A percentile compares a stretch with the other conserved stretches of the same genome.
phyloP scores from a whole-genome alignment of 306 rosid species.

The Begonia loranthoides region DNA sequence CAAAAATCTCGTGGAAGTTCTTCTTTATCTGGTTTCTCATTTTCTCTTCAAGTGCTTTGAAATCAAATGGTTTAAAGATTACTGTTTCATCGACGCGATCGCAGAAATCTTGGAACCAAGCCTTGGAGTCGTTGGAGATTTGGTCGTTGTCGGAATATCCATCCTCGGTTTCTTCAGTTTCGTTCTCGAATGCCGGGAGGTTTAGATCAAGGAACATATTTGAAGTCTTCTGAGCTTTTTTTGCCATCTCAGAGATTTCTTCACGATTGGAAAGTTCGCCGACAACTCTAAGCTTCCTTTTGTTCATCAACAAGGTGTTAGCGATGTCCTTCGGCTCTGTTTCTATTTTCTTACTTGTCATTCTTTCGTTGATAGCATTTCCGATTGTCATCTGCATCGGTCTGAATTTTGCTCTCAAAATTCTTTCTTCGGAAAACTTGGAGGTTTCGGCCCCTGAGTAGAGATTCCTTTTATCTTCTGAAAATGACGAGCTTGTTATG shows the following conservation, averaged over 20 bases:
- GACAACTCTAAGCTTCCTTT: constrained; percentile 52
- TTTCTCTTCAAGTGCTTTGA: constrained; percentile 48
- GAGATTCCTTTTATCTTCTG: constrained; percentile 11
- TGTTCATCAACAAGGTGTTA: constrained; percentile 32
- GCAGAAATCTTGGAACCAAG: constrained; percentile 58
- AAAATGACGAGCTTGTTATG: constrained; percentile 29
- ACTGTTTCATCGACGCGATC: constrained; percentile 46
- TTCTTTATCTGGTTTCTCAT: constrained; percentile 28
- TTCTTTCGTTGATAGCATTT: constrained; percentile 17
- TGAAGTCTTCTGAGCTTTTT: constrained; percentile 53
- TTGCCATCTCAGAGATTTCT: constrained; percentile 30
- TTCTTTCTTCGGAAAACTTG: constrained; percentile 52
- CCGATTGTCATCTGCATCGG: constrained; percentile 43
- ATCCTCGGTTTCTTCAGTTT: constrained; percentile 18
- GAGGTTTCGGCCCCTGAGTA: constrained; percentile 19
- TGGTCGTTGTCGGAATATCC: constrained; percentile 26
- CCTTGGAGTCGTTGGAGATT: constrained; percentile 24
- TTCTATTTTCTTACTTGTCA: constrained; percentile 24
- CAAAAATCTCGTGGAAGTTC: constrained; percentile 37
- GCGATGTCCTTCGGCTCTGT: constrained; percentile 19
- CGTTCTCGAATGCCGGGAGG: constrained; percentile 69
- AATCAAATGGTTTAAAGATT: constrained; percentile 56
- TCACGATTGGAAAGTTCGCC: constrained; percentile 27
- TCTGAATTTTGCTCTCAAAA: constrained; percentile 33
- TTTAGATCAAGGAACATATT: constrained; percentile 60